Base-by-base conservation (phyloP, 75 land plant species). In the Selaginella moellendorffii region DNA sequence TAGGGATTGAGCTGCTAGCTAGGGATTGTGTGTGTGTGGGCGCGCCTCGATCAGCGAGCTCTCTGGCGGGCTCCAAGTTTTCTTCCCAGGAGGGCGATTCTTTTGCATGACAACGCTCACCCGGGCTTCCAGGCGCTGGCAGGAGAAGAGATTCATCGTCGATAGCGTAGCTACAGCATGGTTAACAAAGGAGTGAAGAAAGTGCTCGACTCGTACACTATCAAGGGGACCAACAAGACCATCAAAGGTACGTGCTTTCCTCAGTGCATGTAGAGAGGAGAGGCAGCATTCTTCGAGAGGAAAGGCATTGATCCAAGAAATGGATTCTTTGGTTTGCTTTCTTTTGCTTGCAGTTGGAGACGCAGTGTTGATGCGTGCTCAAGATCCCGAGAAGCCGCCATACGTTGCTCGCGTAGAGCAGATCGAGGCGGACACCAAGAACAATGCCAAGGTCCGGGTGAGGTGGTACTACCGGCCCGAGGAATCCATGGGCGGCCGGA, bases 191-290 rank as follows among this genome's bases (percentile, higher is more conserved):
- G 74, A 1, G 80, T 76, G 21, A 83, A 79, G 66, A 86, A 79
- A 71, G 81, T 76, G 51, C 28, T 86, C 68, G 90, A 86, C 64
- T 78, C 87, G 30, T 86, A 84, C 71, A 61, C 78, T 31, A 77
- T 86, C 68, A 81, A 81, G 64, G 87, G 87, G 31, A 86, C 90
- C 66, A 79, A 81, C 78, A 86, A 86, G 69, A 65, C 78, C 54
- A 81, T 85, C 23, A 78, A 77, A 80, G 74, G 89, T 85, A 69
- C 18, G 51, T 46, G 51, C 51, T 10, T 46, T 19, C 23, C 18
- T 24, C 23, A 54, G 19, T 20, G 19, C 5, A 10, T 19, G 59
- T 24, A 19, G 9, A 8, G 59, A 56, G 19, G 59, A 8, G 23
- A 8, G 19, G 5, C 23, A 56, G 23, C 19, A 8, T 19, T 2